phyloP scores from a whole-genome alignment of 441 rosid species.

The Croton laevigatus region DNA sequence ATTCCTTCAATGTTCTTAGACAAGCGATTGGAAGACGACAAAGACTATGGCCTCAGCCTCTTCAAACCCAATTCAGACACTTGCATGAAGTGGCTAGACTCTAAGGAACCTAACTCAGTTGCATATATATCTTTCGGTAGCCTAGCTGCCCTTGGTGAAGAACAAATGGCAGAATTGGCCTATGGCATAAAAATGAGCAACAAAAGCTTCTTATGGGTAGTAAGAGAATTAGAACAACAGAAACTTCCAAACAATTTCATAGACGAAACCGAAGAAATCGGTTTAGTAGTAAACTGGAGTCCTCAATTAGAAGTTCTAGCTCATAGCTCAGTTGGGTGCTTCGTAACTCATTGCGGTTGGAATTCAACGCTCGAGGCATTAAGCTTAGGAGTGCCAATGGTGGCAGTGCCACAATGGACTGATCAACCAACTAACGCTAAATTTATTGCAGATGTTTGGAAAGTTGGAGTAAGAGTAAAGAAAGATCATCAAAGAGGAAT shows the following conservation, averaged over 20 bases:
- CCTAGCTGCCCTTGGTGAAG: slow-evolving; percentile 1
- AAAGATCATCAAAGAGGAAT: slow-evolving; percentile 13
- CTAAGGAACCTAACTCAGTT: slow-evolving; percentile 12
- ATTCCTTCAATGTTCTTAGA: slow-evolving; percentile 29
- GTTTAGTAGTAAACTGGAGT: slow-evolving; percentile 21
- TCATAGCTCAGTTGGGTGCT: slow-evolving; percentile 20
- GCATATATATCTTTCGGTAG: slow-evolving; percentile 20
- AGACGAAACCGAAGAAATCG: not conserved
- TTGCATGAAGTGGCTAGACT: slow-evolving; percentile 20
- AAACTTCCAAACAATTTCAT: slow-evolving; percentile 4
- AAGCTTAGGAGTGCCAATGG: slow-evolving; percentile 24
- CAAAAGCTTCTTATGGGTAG: slow-evolving; percentile 18
- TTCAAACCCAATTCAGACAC: slow-evolving; percentile 3
- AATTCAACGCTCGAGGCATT: slow-evolving; percentile 27
- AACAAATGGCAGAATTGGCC: slow-evolving; percentile 18
- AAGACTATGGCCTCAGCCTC: slow-evolving; percentile 20
- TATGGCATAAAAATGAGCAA: slow-evolving; percentile 12
- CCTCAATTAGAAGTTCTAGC: slow-evolving; percentile 23
- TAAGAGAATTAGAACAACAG: slow-evolving; percentile 13
- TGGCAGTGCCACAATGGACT: slow-evolving; percentile 23
- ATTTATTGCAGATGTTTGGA: slow-evolving; percentile 20
- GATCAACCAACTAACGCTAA: slow-evolving; percentile 23
- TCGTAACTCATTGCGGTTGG: slow-evolving; percentile 28
- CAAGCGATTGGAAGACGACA: slow-evolving; percentile 23
- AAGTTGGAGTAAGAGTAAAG: slow-evolving; percentile 24